Percentiles rank a stretch among this genome's conserved stretches.
These are phyloP conservation scores for Pythium coloratum DNA, from an alignment of 352 stramenopile genomes.

Conservation along the genomic window DNA sequence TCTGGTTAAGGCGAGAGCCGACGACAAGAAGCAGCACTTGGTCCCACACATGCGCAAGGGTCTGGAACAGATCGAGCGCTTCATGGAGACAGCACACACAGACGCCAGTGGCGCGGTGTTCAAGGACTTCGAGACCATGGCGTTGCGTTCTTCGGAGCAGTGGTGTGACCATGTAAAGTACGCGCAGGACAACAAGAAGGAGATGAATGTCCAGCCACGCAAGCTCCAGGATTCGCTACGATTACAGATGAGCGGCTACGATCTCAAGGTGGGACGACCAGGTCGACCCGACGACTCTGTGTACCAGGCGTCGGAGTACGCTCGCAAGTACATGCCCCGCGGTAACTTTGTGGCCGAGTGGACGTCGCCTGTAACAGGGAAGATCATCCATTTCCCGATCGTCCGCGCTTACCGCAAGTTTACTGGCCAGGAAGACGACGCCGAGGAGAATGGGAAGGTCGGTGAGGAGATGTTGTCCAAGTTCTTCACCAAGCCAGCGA, in stretches of 20 bases:
- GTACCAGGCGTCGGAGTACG: slow-evolving; percentile 66
- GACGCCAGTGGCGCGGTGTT: slow-evolving; percentile 16
- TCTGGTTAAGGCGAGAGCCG: slow-evolving; percentile 19
- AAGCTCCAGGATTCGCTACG: slow-evolving; percentile 39
- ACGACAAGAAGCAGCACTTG: slow-evolving; percentile 23
- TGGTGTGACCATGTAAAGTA: slow-evolving; percentile 51
- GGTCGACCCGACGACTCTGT: slow-evolving; percentile 72
- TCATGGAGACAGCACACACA: slow-evolving; percentile 39
- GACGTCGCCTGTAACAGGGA: slow-evolving; percentile 8
- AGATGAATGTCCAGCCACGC: slow-evolving; percentile 49
- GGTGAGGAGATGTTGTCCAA: slow-evolving; percentile 49
- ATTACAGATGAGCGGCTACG: slow-evolving; percentile 35
- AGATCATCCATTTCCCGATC: slow-evolving; percentile 47
- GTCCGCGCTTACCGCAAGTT: slow-evolving; percentile 81
- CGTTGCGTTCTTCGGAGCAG: slow-evolving; percentile 33
- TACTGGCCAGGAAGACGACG: slow-evolving; percentile 79
- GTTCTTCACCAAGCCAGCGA: slow-evolving; percentile 73
- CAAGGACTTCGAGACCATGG: slow-evolving; percentile 36
- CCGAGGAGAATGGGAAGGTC: slow-evolving; percentile 35
- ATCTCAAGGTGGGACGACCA: slow-evolving; percentile 64
- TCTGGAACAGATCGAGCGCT: slow-evolving; percentile 52
- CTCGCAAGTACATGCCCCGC: slow-evolving; percentile 62
- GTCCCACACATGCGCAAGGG: slow-evolving; percentile 51
- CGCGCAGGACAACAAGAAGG: slow-evolving; percentile 25
- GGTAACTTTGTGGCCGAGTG: slow-evolving; percentile 76